Evolutionary conservation across 2,329 filamentous ascomycete species (phyloP).

Genomic region (Claviceps sp.): DNA sequence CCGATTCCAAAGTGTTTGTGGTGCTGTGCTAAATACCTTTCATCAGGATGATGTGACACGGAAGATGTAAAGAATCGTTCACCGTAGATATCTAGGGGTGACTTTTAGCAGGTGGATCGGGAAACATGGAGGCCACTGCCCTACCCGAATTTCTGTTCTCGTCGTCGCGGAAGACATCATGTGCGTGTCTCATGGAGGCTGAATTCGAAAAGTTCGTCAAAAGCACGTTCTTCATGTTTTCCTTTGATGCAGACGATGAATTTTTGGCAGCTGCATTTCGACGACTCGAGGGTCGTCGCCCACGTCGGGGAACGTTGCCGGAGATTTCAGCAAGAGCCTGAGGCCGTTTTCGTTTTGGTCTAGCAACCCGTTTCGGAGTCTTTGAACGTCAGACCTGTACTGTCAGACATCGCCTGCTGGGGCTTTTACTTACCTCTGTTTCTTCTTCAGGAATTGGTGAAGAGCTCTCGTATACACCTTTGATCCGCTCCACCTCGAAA

Average conservation of each 20-base stretch:
- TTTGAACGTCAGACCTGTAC: constrained; percentile 6
- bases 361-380: constrained; percentile 18
- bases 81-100: constrained; percentile 12
- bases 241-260: constrained; percentile 8
- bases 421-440: constrained; percentile 26
- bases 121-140: not conserved
- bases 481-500: constrained; percentile 35
- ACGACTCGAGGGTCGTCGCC: constrained; percentile 13
- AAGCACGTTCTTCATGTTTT: not conserved
- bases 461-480: constrained; percentile 47
- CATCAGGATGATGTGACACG: constrained; percentile 9
- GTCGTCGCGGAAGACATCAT: constrained; percentile 20
- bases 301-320: constrained; percentile 19
- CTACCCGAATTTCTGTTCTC: constrained; percentile 15
- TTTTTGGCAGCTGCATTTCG: constrained; percentile 10
- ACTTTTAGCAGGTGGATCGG: constrained; percentile 9
- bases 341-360: constrained; percentile 18
- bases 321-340: constrained; percentile 22
- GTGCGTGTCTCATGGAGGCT: constrained; percentile 11
- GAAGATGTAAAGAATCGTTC: constrained; percentile 11
- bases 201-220: not conserved
- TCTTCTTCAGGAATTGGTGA: constrained; percentile 30
- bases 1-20: not conserved
- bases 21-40: constrained; percentile 11
- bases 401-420: not conserved